Base-by-base conservation (phyloP, 306 rosid species). In the Pueraria montana region DNA sequence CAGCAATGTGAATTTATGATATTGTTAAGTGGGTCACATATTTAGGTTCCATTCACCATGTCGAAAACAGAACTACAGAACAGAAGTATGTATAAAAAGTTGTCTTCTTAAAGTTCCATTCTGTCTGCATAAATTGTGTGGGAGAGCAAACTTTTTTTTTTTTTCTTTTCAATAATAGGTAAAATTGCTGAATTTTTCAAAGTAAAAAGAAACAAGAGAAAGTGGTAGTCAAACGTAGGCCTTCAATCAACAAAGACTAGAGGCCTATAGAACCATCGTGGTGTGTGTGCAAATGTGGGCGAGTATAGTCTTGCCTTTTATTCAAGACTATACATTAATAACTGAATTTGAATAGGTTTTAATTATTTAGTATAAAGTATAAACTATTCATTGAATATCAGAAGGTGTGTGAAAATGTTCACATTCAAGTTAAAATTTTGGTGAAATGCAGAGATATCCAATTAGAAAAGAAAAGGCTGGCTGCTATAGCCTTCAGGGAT, bases 11-110 rank as follows among this genome's bases (percentile, higher is more conserved):
- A 69, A 55, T 69, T 68, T 68, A 68, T 50, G 66, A 30, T 17
- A 10, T 5, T 64, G 52, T 24, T 10, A 67, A 23, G 67, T 67
- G 68, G 76, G 76, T 36, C 83, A 79, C 43, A 67, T 52, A 23
- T 38, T 72, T 59, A 45, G 74, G 42, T 72, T 80, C 30, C 55
- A 38, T 66, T 16, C 4, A 20, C 9, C 2, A 8, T 18, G 45
- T 66, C n/a, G 12, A 17, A 55, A 46, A 53, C 18, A 36, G 8
- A 52, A n/a, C n/a, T n/a, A n/a, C n/a, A n/a, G n/a, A n/a, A n/a
- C n/a, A 24, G 3, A 10, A 8, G 5, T 12, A 1, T n/a, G 20
- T 0, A 61, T n/a, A 1, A 5, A 26, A 12, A 30, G 1, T 18
- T 5, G 4, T 18, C 14, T 26, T 62, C 46, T 23, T 26, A 5